Evolutionary conservation across 2,329 filamentous ascomycete species (phyloP).

Genomic region (Penicillium sclerotiorum): DNA sequence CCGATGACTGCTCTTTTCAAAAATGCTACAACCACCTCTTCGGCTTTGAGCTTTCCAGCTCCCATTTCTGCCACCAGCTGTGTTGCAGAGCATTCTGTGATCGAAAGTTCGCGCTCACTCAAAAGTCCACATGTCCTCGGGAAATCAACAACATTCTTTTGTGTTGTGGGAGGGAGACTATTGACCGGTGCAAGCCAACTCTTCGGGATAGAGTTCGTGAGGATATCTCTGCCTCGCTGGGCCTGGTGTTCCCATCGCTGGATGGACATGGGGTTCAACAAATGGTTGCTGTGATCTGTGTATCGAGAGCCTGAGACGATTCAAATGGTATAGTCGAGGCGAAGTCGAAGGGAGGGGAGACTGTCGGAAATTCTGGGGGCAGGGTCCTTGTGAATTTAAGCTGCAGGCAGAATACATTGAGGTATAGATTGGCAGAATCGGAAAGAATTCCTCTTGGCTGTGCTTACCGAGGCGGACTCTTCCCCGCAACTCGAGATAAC

Average conservation of each 20-base stretch:
- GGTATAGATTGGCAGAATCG: constrained; percentile 6
- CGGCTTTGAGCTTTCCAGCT: constrained; percentile 29
- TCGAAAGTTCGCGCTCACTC: constrained; percentile 50
- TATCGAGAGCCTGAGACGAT: not conserved
- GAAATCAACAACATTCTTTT: constrained; percentile 35
- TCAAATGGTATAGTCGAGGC: not conserved
- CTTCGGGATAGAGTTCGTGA: constrained; percentile 36
- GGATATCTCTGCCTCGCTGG: constrained; percentile 36
- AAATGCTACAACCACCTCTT: constrained; percentile 37
- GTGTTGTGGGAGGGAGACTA: constrained; percentile 29
- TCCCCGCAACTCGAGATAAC: constrained; percentile 3
- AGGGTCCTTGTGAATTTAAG: not conserved
- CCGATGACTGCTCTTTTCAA: constrained; percentile 37
- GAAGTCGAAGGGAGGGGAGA: not conserved
- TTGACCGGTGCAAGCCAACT: constrained; percentile 37
- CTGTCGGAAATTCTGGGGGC: not conserved
- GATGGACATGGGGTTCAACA: not conserved
- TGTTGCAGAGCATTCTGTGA: constrained; percentile 51
- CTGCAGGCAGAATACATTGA: not conserved
- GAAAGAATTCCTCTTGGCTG: constrained; percentile 6
- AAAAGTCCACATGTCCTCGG: constrained; percentile 52
- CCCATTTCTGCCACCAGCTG: constrained; percentile 32
- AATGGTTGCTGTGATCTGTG: not conserved
- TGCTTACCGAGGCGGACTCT: constrained; percentile 7
- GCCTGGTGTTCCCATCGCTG: constrained; percentile 35